Base-by-base conservation (phyloP, 305 asterid genomes). In the Ajuga reptans region DNA sequence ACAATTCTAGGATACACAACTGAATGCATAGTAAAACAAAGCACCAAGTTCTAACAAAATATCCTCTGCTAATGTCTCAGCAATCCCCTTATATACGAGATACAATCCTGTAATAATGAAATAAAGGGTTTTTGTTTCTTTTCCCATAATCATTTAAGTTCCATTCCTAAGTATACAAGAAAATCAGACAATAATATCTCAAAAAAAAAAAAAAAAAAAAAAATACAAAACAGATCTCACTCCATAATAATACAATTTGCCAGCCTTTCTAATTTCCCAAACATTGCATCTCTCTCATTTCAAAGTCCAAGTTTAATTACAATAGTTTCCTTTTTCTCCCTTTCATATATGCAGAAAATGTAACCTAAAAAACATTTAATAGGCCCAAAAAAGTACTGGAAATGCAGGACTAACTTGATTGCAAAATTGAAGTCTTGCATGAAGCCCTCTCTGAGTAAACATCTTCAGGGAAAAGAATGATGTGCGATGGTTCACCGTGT, bases 381-480 rank as follows among this genome's bases (percentile, higher is more conserved):
- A 21, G 27, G 15, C 70, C 58, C 46, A 18, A 15, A 49, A 64
- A 64, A 52, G 15, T 6, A 56, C 14, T 53, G 73, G 66, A 66
- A 77, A 54, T 43, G 77, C 53, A 50, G 60, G 68, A 64, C 75
- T n/a, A 42, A 45, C 70, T 67, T 67, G 63, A 65, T 72, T 47
- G 77, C 79, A 72, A 80, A 75, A 71, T 46, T 68, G 11, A 46
- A 79, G 60, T 60, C 76, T 80, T 77, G 67, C 18, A 21, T n/a
- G 34, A 71, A 52, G 70, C 50, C 74, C 69, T 68, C 55, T 55
- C 57, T 39, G 65, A 78, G 77, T 55, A 59, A 60, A 52, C 62
- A 64, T 66, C 81, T 67, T 81, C 75, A 39, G 69, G 78, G 68
- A 43, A 75, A 88, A 87, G 82, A 85, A 86, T 73, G 78, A 50